Evolutionary conservation across 116 monocot species (phyloP).

Genomic region (Trichopus zeylanicus): DNA sequence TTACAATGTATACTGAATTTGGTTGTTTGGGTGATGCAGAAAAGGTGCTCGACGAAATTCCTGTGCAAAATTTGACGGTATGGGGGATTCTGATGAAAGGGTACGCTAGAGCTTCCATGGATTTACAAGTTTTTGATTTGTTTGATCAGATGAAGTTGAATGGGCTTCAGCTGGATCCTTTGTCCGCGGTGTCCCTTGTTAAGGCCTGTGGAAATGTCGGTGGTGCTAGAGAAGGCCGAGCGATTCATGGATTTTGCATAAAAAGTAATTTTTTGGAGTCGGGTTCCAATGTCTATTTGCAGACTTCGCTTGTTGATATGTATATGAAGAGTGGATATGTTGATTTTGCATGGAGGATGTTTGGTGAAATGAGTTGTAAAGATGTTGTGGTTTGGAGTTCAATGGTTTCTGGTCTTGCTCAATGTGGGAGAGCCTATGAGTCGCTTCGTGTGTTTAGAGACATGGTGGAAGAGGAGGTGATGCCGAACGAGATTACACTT

Average conservation of each 20-base stretch:
- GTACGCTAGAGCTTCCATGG: conserved; percentile 5
- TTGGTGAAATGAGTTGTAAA: conserved; percentile 7
- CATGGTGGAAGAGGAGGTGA: conserved; percentile 14
- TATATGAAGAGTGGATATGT: conserved; percentile 13
- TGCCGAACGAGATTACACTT: conserved; percentile 33
- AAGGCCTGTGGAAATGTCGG: conserved; percentile 7
- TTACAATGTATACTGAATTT: conserved; percentile 25
- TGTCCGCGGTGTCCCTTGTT: too few species aligned
- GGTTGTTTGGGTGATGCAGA: conserved; percentile 12
- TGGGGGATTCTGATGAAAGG: conserved; percentile 48
- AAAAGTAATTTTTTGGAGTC: too few species aligned
- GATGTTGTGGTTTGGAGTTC: conserved; percentile 49
- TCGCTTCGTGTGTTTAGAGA: conserved; percentile 13
- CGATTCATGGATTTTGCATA: conserved; percentile 21
- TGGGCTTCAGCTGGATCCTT: too few species aligned
- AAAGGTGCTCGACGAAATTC: conserved; percentile 15
- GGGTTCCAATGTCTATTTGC: conserved; percentile 8
- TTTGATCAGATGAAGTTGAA: too few species aligned
- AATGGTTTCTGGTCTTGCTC: conserved; percentile 27
- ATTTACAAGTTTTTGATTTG: conserved; percentile 10
- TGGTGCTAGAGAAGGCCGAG: conserved; percentile 2
- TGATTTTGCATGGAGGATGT: conserved; percentile 2
- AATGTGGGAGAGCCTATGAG: conserved; percentile 16
- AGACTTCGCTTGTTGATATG: conserved; percentile 21
- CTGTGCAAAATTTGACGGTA: conserved; percentile 2